phyloP scores from a whole-genome alignment of 805 yeast species.

The Kuraishia cidri region DNA sequence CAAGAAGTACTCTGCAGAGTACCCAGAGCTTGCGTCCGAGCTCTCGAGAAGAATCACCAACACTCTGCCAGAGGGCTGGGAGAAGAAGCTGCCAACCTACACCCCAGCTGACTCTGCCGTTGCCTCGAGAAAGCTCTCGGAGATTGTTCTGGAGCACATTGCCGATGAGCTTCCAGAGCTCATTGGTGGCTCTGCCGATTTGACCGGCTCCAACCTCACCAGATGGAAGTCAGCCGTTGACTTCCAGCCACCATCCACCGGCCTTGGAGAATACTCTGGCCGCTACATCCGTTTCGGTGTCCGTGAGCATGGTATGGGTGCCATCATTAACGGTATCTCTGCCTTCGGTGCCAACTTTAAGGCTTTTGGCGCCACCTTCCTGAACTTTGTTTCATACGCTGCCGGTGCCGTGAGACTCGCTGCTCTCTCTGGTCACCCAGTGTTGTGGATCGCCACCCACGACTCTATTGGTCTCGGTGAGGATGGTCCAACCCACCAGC shows the following conservation, averaged over 20 bases:
- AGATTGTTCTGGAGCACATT: constrained; percentile 60
- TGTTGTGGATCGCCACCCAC: constrained; percentile 83
- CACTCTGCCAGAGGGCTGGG: constrained; percentile 82
- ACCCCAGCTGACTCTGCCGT: constrained; percentile 70
- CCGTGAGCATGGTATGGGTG: constrained; percentile 99
- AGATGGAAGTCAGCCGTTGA: constrained; percentile 77
- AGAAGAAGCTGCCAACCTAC: constrained; percentile 67
- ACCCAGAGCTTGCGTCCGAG: constrained; percentile 75
- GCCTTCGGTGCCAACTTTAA: constrained; percentile 83
- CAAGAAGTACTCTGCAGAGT: constrained; percentile 52
- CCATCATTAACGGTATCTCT: constrained; percentile 93
- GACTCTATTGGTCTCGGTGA: constrained; percentile 89
- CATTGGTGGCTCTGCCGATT: constrained; percentile 97
- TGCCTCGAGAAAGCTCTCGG: constrained; percentile 93
- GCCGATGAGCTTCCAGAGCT: constrained; percentile 72
- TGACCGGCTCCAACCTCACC: constrained; percentile 95
- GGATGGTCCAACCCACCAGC: constrained; percentile 93
- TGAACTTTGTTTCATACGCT: constrained; percentile 82
- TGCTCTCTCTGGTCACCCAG: constrained; percentile 76
- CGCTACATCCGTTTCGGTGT: constrained; percentile 97
- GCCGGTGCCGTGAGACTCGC: constrained; percentile 84
- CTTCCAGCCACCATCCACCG: constrained; percentile 82
- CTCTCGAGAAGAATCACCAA: constrained; percentile 68
- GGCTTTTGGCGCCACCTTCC: constrained; percentile 95
- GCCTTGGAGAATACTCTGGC: constrained; percentile 82